These are phyloP conservation scores for Saccharomycopsis babjevae DNA, from an alignment of 805 yeast species.

Conservation along the genomic window DNA sequence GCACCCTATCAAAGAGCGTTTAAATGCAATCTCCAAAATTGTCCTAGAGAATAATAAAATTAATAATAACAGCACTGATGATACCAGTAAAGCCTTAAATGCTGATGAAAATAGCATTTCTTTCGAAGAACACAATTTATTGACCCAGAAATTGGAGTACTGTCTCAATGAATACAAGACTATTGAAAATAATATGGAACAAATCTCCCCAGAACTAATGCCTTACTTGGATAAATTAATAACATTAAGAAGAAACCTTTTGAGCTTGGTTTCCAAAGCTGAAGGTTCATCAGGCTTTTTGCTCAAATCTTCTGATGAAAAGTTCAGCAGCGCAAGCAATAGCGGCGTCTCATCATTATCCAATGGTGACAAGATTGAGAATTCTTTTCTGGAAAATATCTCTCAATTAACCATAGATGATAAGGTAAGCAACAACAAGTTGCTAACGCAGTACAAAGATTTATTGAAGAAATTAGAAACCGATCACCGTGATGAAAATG, in stretches of 20 bases:
- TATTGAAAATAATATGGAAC: slow-evolving; percentile 46
- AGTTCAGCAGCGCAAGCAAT: slow-evolving; percentile 4
- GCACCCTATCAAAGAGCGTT: slow-evolving; percentile 61
- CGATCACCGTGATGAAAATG: slow-evolving; percentile 41
- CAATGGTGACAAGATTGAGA: slow-evolving; percentile 18
- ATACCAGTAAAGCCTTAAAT: slow-evolving; percentile 19
- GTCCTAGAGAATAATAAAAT: slow-evolving; percentile 28
- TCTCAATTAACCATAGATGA: neutral
- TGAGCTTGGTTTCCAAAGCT: slow-evolving; percentile 37
- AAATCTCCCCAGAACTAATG: slow-evolving; percentile 41
- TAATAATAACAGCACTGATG: slow-evolving; percentile 22
- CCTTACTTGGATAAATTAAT: slow-evolving; percentile 51
- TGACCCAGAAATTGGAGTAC: slow-evolving; percentile 54
- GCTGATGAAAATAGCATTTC: slow-evolving; percentile 19
- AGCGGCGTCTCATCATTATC: slow-evolving; percentile 23
- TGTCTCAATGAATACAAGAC: slow-evolving; percentile 49
- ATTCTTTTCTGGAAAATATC: neutral
- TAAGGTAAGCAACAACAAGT: neutral
- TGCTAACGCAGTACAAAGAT: slow-evolving; percentile 27
- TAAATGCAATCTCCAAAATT: slow-evolving; percentile 58
- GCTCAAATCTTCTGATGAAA: neutral
- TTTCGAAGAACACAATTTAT: slow-evolving; percentile 26
- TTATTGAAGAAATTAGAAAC: slow-evolving; percentile 36
- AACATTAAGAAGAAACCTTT: slow-evolving; percentile 49
- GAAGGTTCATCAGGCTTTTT: slow-evolving; percentile 4